These are phyloP conservation scores for Rosa rugosa DNA, from an alignment of 306 rosid genomes.

Conservation along the genomic window DNA sequence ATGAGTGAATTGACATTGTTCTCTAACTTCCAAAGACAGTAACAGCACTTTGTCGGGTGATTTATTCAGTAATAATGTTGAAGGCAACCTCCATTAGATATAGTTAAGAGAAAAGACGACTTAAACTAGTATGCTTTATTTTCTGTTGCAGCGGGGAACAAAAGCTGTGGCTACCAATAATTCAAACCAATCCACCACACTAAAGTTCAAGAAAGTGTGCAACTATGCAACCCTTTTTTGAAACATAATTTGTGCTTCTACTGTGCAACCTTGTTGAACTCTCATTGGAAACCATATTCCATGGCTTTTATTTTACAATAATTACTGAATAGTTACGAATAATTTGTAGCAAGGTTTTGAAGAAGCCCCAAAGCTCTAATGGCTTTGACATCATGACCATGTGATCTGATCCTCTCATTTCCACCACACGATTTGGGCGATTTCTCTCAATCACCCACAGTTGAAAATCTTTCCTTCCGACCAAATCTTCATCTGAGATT, in stretches of 20 bases:
- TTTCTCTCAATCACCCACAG: slow-evolving; percentile 39
- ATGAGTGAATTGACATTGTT: too few relatives aligned
- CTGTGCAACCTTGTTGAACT: neutral
- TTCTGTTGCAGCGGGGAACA: neutral
- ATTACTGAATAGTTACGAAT: neutral
- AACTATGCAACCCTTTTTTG: neutral
- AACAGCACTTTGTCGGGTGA: too few relatives aligned
- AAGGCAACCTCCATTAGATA: too few relatives aligned
- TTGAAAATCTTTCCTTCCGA: slow-evolving; percentile 7
- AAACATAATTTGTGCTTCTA: neutral
- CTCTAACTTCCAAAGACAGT: too few relatives aligned
- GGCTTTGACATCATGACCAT: slow-evolving; percentile 51
- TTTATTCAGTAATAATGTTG: too few relatives aligned
- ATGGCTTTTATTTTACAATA: slow-evolving; percentile 4
- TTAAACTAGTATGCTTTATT: too few relatives aligned
- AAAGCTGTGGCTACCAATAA: neutral
- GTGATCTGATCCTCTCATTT: slow-evolving; percentile 39
- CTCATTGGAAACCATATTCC: neutral
- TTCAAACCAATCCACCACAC: neutral
- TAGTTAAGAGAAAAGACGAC: too few relatives aligned
- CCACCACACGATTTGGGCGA: slow-evolving; percentile 29
- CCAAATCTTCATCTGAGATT: slow-evolving; percentile 26
- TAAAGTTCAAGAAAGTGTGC: neutral
- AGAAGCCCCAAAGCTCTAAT: slow-evolving; percentile 26
- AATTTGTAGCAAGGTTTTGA: slow-evolving; percentile 15